A percentile compares a stretch with the other conserved stretches of the same genome.
phyloP scores from a whole-genome alignment of 108 stramenopile genomes.

The Ochromonas danica region DNA sequence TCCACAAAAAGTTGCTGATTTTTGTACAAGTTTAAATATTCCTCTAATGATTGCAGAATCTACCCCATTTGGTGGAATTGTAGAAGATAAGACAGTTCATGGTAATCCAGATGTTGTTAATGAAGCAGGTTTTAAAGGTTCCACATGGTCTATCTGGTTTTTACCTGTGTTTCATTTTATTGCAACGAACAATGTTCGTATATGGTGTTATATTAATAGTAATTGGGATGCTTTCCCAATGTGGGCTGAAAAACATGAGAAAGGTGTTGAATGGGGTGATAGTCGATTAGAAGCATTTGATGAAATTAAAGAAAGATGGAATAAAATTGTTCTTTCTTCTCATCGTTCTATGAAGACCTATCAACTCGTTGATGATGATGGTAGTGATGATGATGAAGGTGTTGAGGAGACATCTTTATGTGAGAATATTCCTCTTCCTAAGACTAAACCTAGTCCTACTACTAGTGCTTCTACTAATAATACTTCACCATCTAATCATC shows the following conservation, averaged over 20 bases:
- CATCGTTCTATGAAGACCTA: too few relatives aligned
- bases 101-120: neutral
- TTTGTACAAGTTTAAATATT: slow-evolving; percentile 1
- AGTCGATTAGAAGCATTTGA: slow-evolving; percentile 58
- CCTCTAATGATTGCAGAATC: slow-evolving; percentile 86
- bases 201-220: slow-evolving; percentile 87
- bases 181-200: slow-evolving; percentile 67
- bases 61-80: slow-evolving; percentile 76
- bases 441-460: too few relatives aligned
- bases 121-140: slow-evolving; percentile 9
- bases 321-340: too few relatives aligned
- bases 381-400: too few relatives aligned
- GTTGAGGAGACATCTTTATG: too few relatives aligned
- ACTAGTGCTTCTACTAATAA: too few relatives aligned
- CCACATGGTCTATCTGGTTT: slow-evolving; percentile 71
- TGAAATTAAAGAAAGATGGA: too few relatives aligned
- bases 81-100: slow-evolving; percentile 50
- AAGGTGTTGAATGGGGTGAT: slow-evolving; percentile 71
- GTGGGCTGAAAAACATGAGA: slow-evolving; percentile 59
- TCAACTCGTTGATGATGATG: too few relatives aligned
- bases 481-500: too few relatives aligned
- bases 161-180: slow-evolving; percentile 67
- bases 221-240: slow-evolving; percentile 77
- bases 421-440: too few relatives aligned
- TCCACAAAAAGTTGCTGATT: neutral